phyloP scores from a whole-genome alignment of 1,284 basidiomycete genomes.

The Leccinum variabile region DNA sequence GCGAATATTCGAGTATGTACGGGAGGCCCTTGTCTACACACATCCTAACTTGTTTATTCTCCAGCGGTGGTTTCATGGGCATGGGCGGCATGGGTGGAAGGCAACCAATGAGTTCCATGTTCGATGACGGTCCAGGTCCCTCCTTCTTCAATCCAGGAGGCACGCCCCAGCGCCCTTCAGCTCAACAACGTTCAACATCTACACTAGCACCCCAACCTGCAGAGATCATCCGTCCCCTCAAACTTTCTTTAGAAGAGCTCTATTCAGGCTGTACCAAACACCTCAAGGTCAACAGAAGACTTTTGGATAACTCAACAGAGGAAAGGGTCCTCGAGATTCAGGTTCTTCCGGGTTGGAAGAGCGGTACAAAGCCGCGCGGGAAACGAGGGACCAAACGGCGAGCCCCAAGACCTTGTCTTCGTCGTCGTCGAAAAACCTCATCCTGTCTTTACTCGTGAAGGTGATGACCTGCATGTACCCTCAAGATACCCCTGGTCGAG shows the following conservation, averaged over 20 bases:
- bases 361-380: slow-evolving; percentile 87
- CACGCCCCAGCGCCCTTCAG: slow-evolving; percentile 32
- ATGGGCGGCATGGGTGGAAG: slow-evolving; percentile 29
- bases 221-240: slow-evolving; percentile 84
- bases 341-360: slow-evolving; percentile 86
- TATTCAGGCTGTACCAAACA: slow-evolving; percentile 88
- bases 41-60: slow-evolving; percentile 44
- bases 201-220: slow-evolving; percentile 40
- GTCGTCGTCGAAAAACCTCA: slow-evolving; percentile 92
- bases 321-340: slow-evolving; percentile 90
- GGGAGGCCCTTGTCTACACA: not conserved
- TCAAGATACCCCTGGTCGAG: slow-evolving; percentile 78
- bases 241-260: slow-evolving; percentile 88
- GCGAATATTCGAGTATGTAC: slow-evolving; percentile 84
- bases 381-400: slow-evolving; percentile 76
- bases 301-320: slow-evolving; percentile 74
- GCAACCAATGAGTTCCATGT: slow-evolving; percentile 39
- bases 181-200: slow-evolving; percentile 28
- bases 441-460: slow-evolving; percentile 70
- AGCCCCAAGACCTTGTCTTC: slow-evolving; percentile 85
- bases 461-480: slow-evolving; percentile 67
- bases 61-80: slow-evolving; percentile 36
- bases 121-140: slow-evolving; percentile 48
- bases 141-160: slow-evolving; percentile 55
- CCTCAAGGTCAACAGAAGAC: slow-evolving; percentile 82